phyloP scores from a whole-genome alignment of 805 yeast species.

The Diddensiella transvaalensis region DNA sequence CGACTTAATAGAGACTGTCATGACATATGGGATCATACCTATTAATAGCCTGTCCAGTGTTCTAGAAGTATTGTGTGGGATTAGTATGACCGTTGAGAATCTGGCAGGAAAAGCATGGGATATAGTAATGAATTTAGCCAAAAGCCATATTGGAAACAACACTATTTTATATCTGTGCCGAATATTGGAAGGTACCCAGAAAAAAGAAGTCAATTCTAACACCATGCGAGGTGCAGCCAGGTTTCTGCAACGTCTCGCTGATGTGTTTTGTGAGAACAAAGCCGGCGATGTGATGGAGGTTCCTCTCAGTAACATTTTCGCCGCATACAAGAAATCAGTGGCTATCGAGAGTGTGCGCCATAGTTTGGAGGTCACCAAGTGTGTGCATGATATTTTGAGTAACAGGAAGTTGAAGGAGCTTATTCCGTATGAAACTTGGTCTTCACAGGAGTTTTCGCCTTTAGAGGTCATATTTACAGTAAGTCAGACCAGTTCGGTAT shows the following conservation, averaged over 20 bases:
- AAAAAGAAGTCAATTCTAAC: conserved; percentile 27
- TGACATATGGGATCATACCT: conserved; percentile 48
- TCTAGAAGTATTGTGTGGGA: conserved; percentile 46
- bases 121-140: conserved; percentile 38
- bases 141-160: conserved; percentile 38
- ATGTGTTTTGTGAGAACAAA: conserved; percentile 22
- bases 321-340: conserved; percentile 34
- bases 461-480: conserved; percentile 33
- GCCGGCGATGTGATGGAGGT: conserved; percentile 28
- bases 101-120: conserved; percentile 39
- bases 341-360: conserved; percentile 38
- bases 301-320: conserved; percentile 34
- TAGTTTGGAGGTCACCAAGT: conserved; percentile 40
- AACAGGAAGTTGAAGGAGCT: conserved; percentile 29
- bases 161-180: conserved; percentile 33
- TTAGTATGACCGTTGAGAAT: conserved; percentile 37
- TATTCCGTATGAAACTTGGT: conserved; percentile 33
- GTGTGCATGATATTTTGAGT: conserved; percentile 40
- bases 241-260: conserved; percentile 29
- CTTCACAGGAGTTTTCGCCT: conserved; percentile 35
- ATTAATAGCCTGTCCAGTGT: conserved; percentile 35
- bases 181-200: conserved; percentile 29
- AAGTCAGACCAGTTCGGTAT: conserved; percentile 5
- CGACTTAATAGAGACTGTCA: conserved; percentile 41
- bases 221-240: conserved; percentile 38